Conservation (phyloP, 2,329 filamentous ascomycete species). For the Pyrenochaeta sp. region DNA sequence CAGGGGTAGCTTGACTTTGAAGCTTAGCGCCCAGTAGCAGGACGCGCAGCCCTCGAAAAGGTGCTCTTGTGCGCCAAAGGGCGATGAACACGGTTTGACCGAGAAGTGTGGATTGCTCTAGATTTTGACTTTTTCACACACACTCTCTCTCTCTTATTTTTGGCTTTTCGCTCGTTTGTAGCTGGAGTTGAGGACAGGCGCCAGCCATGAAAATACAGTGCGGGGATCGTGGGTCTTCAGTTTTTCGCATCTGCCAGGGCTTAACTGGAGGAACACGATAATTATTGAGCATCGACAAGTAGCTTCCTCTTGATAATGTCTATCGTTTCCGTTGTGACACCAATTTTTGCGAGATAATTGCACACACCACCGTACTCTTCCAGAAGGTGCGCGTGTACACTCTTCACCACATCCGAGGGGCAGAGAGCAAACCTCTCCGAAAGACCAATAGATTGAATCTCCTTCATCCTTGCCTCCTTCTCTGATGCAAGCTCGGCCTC, state of each 20-base stretch:
- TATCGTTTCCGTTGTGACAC: conserved; percentile 53
- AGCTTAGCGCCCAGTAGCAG: conserved; percentile 30
- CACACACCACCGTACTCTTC: conserved; percentile 71
- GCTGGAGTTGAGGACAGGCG: no score
- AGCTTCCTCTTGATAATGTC: conserved; percentile 46
- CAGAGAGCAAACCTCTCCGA: conserved; percentile 73
- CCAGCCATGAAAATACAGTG: no score
- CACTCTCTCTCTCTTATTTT: no score
- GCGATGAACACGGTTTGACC: no score
- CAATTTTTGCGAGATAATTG: conserved; percentile 71
- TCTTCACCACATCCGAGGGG: conserved; percentile 68
- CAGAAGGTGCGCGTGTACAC: conserved; percentile 66
- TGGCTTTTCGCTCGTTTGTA: no score
- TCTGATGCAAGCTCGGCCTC: conserved; percentile 68
- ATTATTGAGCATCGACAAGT: conserved; percentile 25
- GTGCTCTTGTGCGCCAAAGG: background rate
- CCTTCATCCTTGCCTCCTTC: conserved; percentile 68
- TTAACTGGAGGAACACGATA: background rate
- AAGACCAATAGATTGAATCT: conserved; percentile 76
- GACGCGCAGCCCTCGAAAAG: conserved; percentile 10
- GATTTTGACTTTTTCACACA: no score
- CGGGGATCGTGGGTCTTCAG: no score
- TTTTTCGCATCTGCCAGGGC: no score
- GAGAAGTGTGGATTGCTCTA: no score
- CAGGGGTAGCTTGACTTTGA: conserved; percentile 28